These are phyloP conservation scores for Pilatotrama ljubarskyi DNA, from an alignment of 768 basidiomycete species.

Conservation along the genomic window DNA sequence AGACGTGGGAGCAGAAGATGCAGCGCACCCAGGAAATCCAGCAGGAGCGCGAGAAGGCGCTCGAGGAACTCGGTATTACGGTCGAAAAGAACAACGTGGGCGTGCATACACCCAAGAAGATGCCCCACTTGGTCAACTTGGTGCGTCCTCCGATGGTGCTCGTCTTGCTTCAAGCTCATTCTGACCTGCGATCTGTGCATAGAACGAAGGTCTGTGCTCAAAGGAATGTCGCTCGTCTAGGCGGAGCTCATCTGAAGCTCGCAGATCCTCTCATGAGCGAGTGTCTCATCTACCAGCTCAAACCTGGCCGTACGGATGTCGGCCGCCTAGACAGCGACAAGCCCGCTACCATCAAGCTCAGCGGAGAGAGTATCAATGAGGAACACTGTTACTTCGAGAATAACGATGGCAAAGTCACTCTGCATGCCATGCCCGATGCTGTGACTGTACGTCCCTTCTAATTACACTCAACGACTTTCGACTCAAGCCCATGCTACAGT, in stretches of 20 bases:
- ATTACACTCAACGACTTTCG: not conserved
- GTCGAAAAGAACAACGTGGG: conserved; percentile 97
- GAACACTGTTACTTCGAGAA: conserved; percentile 95
- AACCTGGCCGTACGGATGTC: conserved; percentile 82
- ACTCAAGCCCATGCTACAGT: conserved; percentile 43
- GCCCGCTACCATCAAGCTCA: conserved; percentile 85
- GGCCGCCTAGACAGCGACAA: conserved; percentile 85
- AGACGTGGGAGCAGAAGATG: conserved; percentile 97
- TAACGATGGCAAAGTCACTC: conserved; percentile 76
- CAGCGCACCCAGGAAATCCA: conserved; percentile 90
- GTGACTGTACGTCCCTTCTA: conserved; percentile 64
- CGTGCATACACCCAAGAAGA: conserved; percentile 98
- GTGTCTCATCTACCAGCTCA: conserved; percentile 91
- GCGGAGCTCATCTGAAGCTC: not conserved
- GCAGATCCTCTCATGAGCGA: conserved; percentile 95
- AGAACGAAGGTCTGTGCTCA: conserved; percentile 69
- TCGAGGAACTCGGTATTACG: conserved; percentile 96
- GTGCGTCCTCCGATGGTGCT: conserved; percentile 42
- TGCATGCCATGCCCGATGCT: conserved; percentile 78
- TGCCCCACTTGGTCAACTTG: conserved; percentile 92
- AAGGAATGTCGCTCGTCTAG: too few species aligned
- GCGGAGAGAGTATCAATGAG: conserved; percentile 87
- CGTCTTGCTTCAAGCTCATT: not conserved
- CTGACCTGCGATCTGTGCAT: not conserved
- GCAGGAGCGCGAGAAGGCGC: conserved; percentile 94